Conservation (phyloP, 495 filamentous ascomycete species). For the Hypoxylon subgilvum region DNA sequence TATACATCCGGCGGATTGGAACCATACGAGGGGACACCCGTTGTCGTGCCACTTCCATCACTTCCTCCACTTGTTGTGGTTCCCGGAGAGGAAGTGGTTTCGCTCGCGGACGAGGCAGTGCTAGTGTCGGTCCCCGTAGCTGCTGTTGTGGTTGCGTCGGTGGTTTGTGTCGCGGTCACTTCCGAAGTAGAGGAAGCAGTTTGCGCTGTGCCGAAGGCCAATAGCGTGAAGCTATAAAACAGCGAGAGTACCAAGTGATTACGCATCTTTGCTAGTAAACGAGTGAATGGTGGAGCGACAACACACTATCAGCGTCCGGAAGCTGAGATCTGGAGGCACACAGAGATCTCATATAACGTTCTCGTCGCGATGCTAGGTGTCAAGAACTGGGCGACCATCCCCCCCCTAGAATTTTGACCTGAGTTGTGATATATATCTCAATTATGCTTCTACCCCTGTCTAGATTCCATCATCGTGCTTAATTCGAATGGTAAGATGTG, state of each 20-base stretch:
- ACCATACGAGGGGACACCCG: slow-evolving; percentile 18
- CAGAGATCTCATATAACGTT: slow-evolving; percentile 15
- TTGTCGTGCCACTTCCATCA: slow-evolving; percentile 22
- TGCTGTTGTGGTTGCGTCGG: slow-evolving; percentile 7
- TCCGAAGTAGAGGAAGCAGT: slow-evolving; percentile 33
- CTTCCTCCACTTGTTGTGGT: slow-evolving; percentile 13
- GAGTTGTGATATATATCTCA: no score
- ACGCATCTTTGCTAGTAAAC: slow-evolving; percentile 39
- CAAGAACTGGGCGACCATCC: neutral
- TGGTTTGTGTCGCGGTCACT: slow-evolving; percentile 20
- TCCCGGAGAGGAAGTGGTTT: slow-evolving; percentile 23
- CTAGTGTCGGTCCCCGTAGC: slow-evolving; percentile 14
- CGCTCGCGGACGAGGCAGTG: neutral
- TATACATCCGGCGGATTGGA: slow-evolving; percentile 57
- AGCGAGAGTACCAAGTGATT: slow-evolving; percentile 20
- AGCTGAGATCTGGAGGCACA: slow-evolving; percentile 4
- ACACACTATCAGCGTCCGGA: slow-evolving; percentile 1
- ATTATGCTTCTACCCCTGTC: slow-evolving; percentile 17
- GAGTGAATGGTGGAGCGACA: slow-evolving; percentile 24
- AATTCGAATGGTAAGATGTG: slow-evolving; percentile 8
- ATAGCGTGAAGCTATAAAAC: slow-evolving; percentile 31
- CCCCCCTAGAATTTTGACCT: no score
- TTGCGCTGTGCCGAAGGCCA: slow-evolving; percentile 36
- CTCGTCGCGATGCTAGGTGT: neutral
- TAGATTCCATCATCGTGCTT: slow-evolving; percentile 7